Evolutionary conservation across 2,329 filamentous ascomycete genomes (phyloP), one percentile per base, ranked within the genome.

Genomic region (Simplicillium aogashimaense): DNA sequence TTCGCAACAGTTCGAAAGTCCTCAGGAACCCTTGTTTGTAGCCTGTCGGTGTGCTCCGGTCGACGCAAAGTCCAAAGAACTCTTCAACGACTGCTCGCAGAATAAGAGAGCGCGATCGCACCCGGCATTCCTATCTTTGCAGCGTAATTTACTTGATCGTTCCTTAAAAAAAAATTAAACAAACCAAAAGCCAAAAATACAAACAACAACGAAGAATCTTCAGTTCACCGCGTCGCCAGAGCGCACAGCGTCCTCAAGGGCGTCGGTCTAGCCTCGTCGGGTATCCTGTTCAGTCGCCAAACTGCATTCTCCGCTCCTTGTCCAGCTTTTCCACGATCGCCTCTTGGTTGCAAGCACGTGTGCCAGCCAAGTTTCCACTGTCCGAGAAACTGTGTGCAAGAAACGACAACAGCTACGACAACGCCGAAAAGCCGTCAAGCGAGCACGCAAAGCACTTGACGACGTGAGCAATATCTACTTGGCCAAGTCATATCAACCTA

Each of bases 271-370:
- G 35, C 18, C 40, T 39, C 29, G 13, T 18, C 18, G 35, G 17
- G 25, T 31, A 38, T 38, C 44, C 45, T 39, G 50, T 38, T 40
- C 57, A 52, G 63, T 63, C 74, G 76, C 58, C 73, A 81, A 78
- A 58, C 70, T 79, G 78, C 78, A 83, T 79, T 84, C 79, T 50
- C 78, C 77, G 64, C 73, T 83, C 53, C 81, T 83, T 60, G 67
- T 81, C 59, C 72, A 76, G 57, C 66, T 74, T 53, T 66, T 67
- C 37, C 65, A 66, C 48, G 53, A 60, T 39, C 56, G 59, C 31
- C 59, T 72, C 38, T 65, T 58, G 57, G 51, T 58, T 47, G 49
- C 56, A 53, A 39, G 46, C 38, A 41, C 43, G 13, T 31, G 17
- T 30, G 37, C 36, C 17, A 45, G 50, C 42, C 37, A 42, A 20